These are phyloP conservation scores for Pulveroboletus ravenelii DNA, from an alignment of 768 basidiomycete species.

Conservation along the genomic window DNA sequence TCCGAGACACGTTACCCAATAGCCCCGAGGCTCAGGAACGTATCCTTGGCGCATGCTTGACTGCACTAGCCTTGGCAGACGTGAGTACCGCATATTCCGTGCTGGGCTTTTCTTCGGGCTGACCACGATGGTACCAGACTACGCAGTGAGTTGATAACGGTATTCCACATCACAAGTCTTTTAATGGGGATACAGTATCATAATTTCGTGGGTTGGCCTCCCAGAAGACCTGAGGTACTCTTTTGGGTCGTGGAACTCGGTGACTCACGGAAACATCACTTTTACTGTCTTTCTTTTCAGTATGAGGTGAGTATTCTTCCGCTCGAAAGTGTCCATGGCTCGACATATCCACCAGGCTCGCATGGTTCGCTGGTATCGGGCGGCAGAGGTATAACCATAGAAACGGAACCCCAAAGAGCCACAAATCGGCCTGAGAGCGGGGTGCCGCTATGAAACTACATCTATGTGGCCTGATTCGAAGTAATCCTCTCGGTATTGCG, in stretches of 20 bases:
- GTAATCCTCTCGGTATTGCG: background rate
- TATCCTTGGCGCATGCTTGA: constrained; percentile 58
- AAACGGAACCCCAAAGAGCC: constrained; percentile 6
- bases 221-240: constrained; percentile 51
- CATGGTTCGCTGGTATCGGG: constrained; percentile 53
- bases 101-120: background rate
- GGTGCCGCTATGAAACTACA: background rate
- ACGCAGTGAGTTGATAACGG: constrained; percentile 48
- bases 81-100: constrained; percentile 37
- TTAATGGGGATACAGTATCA: constrained; percentile 42
- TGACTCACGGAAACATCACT: constrained; percentile 76
- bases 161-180: background rate
- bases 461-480: background rate
- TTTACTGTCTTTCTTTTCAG: constrained; percentile 51
- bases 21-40: constrained; percentile 63
- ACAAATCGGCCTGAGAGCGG: constrained; percentile 12
- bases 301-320: constrained; percentile 41
- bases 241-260: constrained; percentile 57
- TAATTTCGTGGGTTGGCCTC: constrained; percentile 51
- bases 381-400: constrained; percentile 43
- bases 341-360: constrained; percentile 33
- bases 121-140: constrained; percentile 34
- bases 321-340: background rate
- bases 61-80: constrained; percentile 65
- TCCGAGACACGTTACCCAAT: constrained; percentile 52